Evolutionary conservation across 345 rosid genomes (phyloP).

Genomic region (Cardiospermum halicacabum): DNA sequence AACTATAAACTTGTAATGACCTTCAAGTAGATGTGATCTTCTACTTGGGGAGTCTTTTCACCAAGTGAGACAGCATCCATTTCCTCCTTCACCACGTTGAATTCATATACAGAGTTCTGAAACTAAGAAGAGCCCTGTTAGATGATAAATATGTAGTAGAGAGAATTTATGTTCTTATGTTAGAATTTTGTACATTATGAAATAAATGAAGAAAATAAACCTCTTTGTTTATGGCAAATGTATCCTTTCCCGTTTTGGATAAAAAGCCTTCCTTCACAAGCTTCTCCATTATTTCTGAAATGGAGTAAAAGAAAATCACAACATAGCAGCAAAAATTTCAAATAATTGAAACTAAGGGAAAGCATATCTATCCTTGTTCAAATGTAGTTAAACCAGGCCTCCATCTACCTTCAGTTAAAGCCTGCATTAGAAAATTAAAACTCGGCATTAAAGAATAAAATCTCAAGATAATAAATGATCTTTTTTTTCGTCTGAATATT

Average conservation of each 20-base stretch:
- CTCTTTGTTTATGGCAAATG: constrained; percentile 58
- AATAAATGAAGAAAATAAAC: constrained; percentile 21
- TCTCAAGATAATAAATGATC: background rate
- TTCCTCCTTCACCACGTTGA: constrained; percentile 73
- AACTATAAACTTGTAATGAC: constrained; percentile 32
- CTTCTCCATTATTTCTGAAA: constrained; percentile 80
- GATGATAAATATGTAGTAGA: constrained; percentile 4
- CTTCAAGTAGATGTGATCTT: constrained; percentile 73
- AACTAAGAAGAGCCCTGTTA: constrained; percentile 6
- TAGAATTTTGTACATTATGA: background rate
- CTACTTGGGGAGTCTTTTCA: constrained; percentile 40
- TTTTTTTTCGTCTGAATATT: background rate
- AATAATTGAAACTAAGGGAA: constrained; percentile 3
- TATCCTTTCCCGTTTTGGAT: constrained; percentile 55
- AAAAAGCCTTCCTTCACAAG: constrained; percentile 65
- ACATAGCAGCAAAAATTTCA: constrained; percentile 2
- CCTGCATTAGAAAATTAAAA: constrained; percentile 45
- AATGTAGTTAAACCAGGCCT: constrained; percentile 17
- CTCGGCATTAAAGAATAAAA: constrained; percentile 7
- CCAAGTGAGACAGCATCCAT: constrained; percentile 31
- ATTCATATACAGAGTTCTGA: constrained; percentile 54
- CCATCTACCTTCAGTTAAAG: constrained; percentile 64
- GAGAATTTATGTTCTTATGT: background rate
- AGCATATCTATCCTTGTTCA: constrained; percentile 7
- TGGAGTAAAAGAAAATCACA: constrained; percentile 14